These are phyloP conservation scores for Malania oleifera DNA, from an alignment of 164 flowering plant genomes.

Conservation along the genomic window DNA sequence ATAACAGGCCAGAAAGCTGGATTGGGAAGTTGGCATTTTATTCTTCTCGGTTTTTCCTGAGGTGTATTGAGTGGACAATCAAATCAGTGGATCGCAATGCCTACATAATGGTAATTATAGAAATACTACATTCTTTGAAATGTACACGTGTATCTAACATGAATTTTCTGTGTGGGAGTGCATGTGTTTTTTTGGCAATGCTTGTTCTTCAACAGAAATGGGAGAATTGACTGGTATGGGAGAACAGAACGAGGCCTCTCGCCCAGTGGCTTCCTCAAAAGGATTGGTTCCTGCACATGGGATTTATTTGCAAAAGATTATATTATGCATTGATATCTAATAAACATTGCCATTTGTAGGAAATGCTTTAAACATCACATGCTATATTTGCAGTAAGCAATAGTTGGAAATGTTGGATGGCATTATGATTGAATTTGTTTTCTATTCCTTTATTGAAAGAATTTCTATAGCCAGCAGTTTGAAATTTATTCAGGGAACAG, in stretches of 20 bases:
- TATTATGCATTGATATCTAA: too few species aligned
- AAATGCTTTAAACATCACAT: too few species aligned
- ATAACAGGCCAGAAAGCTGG: conserved; percentile 44
- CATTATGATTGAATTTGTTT: background rate
- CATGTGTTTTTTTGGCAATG: background rate
- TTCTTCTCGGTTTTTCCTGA: conserved; percentile 48
- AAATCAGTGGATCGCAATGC: conserved; percentile 88
- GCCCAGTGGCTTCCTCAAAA: background rate
- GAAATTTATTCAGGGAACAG: too few species aligned
- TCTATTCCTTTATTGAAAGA: background rate
- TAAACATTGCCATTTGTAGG: too few species aligned
- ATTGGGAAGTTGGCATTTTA: conserved; percentile 44
- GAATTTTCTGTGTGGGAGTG: background rate
- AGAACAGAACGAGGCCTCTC: background rate
- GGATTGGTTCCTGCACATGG: background rate
- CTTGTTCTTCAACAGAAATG: background rate
- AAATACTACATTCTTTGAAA: background rate
- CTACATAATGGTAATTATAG: conserved; percentile 73
- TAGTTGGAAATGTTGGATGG: too few species aligned
- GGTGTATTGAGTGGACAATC: conserved; percentile 69
- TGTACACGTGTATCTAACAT: background rate
- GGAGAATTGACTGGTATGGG: too few species aligned
- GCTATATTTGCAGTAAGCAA: too few species aligned
- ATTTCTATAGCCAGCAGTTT: too few species aligned
- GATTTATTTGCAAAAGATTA: background rate